phyloP scores from a whole-genome alignment of 805 yeast species.

The Pichia heedii region DNA sequence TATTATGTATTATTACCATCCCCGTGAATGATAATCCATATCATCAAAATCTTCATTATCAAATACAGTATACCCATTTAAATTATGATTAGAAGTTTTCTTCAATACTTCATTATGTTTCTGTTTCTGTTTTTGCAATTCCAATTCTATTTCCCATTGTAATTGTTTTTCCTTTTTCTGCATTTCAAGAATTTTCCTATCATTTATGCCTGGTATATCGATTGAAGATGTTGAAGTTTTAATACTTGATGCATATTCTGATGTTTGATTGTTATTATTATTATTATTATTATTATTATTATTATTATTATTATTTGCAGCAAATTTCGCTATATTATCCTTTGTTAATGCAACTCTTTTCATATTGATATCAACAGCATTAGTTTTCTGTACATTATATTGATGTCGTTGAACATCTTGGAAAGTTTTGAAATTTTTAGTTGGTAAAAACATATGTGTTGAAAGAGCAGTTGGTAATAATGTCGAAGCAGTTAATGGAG shows the following conservation, averaged over 20 bases:
- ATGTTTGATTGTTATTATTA: neutral
- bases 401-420: slow-evolving; percentile 8
- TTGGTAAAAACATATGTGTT: slow-evolving; percentile 54
- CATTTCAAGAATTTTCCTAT: neutral
- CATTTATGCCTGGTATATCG: slow-evolving; percentile 21
- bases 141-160: slow-evolving; percentile 2
- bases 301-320: neutral
- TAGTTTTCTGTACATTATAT: neutral
- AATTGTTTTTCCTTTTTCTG: slow-evolving; percentile 4
- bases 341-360: slow-evolving; percentile 4
- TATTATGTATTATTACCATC: slow-evolving; percentile 24
- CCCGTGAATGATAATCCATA: slow-evolving; percentile 33
- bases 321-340: slow-evolving; percentile 9
- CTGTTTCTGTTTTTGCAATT: neutral
- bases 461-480: slow-evolving; percentile 51
- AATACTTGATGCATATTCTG: slow-evolving; percentile 19
- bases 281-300: neutral
- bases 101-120: neutral
- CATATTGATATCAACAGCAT: neutral
- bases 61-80: neutral
- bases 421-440: slow-evolving; percentile 19
- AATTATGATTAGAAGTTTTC: neutral
- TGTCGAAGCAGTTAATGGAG: slow-evolving; percentile 52
- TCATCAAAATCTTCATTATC: slow-evolving; percentile 25
- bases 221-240: slow-evolving; percentile 22